Conservation (phyloP, 345 rosid genomes). For the Ceriops decandra region DNA sequence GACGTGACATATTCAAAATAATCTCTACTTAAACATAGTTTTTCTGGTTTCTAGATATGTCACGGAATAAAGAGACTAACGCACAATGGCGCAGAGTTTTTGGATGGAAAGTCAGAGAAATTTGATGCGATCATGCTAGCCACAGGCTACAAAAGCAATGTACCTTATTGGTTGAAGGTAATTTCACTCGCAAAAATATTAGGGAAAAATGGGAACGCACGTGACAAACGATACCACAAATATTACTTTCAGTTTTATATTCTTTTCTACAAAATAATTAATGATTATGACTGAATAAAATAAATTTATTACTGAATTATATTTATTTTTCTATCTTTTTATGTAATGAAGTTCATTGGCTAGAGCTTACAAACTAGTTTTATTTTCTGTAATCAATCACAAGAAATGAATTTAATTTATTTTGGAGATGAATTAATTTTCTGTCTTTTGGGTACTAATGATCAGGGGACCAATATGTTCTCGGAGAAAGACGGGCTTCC, state of each 20-base stretch:
- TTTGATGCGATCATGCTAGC: conserved; percentile 81
- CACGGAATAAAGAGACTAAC: conserved; percentile 53
- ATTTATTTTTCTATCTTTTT: no score
- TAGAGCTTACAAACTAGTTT: no score
- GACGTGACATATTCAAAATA: background rate
- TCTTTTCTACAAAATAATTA: no score
- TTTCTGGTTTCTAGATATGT: conserved; percentile 38
- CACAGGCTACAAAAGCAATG: conserved; percentile 84
- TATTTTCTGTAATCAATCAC: no score
- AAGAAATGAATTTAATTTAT: background rate
- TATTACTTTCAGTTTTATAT: no score
- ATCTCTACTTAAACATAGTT: background rate
- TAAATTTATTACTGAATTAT: no score
- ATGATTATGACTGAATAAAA: no score
- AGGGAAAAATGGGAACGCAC: no score
- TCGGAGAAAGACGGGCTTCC: conserved; percentile 69
- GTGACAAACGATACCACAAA: no score
- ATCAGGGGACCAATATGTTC: conserved; percentile 40
- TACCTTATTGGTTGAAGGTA: conserved; percentile 83
- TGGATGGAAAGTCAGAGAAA: conserved; percentile 52
- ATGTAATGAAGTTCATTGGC: no score
- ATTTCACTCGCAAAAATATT: background rate
- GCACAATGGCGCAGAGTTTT: conserved; percentile 54
- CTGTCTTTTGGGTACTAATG: background rate
- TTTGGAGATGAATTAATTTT: background rate